Evolutionary conservation across 2,329 filamentous ascomycete genomes (phyloP).

Genomic region (Knufia petricola): DNA sequence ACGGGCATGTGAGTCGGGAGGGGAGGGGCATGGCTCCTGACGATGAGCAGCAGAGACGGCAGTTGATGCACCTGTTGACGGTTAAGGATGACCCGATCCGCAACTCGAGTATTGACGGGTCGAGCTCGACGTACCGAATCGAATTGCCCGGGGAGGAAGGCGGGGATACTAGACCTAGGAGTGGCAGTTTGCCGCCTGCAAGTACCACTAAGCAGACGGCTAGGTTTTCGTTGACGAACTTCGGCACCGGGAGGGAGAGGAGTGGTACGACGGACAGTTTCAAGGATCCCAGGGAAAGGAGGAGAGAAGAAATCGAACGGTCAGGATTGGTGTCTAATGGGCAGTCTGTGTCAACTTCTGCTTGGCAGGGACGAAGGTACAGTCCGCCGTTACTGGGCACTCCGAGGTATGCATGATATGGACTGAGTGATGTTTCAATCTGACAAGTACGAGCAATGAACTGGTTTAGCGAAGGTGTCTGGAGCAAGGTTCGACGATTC

Average conservation of each 20-base stretch:
- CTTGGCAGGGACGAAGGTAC: not conserved
- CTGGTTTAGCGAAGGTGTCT: slow-evolving; percentile 7
- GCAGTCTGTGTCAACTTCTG: not conserved
- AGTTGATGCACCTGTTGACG: slow-evolving; percentile 29
- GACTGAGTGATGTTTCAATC: not conserved
- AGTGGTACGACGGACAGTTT: slow-evolving; percentile 15
- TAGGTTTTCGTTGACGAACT: slow-evolving; percentile 14
- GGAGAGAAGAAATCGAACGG: slow-evolving; percentile 20
- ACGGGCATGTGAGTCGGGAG: slow-evolving; percentile 1
- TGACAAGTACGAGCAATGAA: not conserved
- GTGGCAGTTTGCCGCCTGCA: slow-evolving; percentile 15
- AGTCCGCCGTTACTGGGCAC: not conserved
- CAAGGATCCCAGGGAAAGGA: slow-evolving; percentile 18
- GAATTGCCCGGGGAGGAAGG: slow-evolving; percentile 21
- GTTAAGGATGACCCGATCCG: slow-evolving; percentile 22
- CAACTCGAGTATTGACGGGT: slow-evolving; percentile 22
- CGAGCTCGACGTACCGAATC: slow-evolving; percentile 25
- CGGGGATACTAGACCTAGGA: slow-evolving; percentile 12
- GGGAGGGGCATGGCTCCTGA: slow-evolving; percentile 18
- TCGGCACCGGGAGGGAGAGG: slow-evolving; percentile 11
- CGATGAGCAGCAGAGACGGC: slow-evolving; percentile 33
- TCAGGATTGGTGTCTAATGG: not conserved
- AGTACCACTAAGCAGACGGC: not conserved
- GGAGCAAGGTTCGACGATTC: not conserved
- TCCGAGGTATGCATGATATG: slow-evolving; percentile 4